Evolutionary conservation across 768 basidiomycete genomes (phyloP).

Genomic region (Suillus hirtellus): DNA sequence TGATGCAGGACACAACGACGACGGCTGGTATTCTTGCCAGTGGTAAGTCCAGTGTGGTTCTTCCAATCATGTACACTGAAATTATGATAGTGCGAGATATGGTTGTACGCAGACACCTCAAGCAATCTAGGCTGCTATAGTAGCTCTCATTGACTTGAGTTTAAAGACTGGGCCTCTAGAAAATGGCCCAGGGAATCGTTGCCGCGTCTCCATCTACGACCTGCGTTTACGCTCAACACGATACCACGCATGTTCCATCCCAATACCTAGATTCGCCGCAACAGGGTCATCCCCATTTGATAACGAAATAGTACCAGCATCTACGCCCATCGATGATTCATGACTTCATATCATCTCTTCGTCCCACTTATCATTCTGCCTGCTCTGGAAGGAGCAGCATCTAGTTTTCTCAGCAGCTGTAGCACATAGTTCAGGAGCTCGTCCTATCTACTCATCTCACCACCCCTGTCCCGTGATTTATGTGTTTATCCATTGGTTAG

Average conservation of each 20-base stretch:
- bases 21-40: slow-evolving; percentile 78
- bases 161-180: slow-evolving; percentile 2
- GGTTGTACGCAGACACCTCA: slow-evolving; percentile 78
- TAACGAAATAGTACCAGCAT: neutral
- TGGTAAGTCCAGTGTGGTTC: slow-evolving; percentile 43
- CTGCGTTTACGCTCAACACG: slow-evolving; percentile 1
- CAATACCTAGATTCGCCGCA: neutral
- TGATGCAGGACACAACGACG: slow-evolving; percentile 61
- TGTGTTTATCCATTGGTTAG: slow-evolving; percentile 4
- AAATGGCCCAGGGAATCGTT: neutral
- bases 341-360: slow-evolving; percentile 3
- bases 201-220: neutral
- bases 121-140: slow-evolving; percentile 69
- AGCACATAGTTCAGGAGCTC: slow-evolving; percentile 11
- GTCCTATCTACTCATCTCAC: neutral
- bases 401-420: slow-evolving; percentile 12
- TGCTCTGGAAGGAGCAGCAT: slow-evolving; percentile 8
- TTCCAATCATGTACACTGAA: slow-evolving; percentile 12
- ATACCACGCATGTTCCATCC: slow-evolving; percentile 7
- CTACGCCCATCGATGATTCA: neutral
- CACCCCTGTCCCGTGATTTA: neutral
- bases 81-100: slow-evolving; percentile 65
- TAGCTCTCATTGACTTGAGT: neutral
- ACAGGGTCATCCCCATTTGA: neutral
- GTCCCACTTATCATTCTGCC: neutral